Conservation (phyloP, 2,329 filamentous ascomycete species). For the Sporothrix brunneoviolacea region DNA sequence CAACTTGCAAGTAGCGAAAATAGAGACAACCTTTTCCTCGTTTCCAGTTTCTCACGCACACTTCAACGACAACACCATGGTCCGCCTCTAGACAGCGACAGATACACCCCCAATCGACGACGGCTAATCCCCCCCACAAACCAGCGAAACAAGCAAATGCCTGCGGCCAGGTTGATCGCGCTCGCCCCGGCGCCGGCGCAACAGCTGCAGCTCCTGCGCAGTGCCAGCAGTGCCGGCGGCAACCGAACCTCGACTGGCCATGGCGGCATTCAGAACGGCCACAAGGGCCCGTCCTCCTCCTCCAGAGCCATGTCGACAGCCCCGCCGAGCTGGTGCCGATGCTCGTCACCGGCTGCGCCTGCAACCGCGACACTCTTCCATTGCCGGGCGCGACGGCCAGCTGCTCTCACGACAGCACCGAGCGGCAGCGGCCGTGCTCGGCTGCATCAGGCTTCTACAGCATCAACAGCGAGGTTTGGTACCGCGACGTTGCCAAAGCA, state of each 20-base stretch:
- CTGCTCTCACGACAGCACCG: neutral
- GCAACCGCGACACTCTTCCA: neutral
- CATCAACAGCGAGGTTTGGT: constrained; percentile 30
- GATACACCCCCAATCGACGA: neutral
- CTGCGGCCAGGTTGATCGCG: constrained; percentile 12
- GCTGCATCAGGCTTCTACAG: constrained; percentile 16
- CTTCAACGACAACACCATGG: too few relatives aligned
- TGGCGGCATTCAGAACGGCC: neutral
- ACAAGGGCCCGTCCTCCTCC: neutral
- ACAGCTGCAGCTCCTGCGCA: constrained; percentile 15
- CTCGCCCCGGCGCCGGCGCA: constrained; percentile 9
- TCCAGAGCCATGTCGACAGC: constrained; percentile 1
- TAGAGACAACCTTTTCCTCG: too few relatives aligned
- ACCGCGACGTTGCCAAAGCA: constrained; percentile 32
- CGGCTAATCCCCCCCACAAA: neutral
- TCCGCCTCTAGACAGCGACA: too few relatives aligned
- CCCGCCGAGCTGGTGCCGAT: constrained; percentile 1
- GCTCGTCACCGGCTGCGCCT: neutral
- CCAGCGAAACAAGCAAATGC: constrained; percentile 4
- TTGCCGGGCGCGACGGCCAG: neutral
- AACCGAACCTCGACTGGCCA: neutral
- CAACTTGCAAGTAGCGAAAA: too few relatives aligned
- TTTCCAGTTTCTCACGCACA: neutral
- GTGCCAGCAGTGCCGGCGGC: constrained; percentile 7
- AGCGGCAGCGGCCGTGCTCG: neutral